Base-by-base conservation (phyloP, 495 filamentous ascomycete genomes). In the Aspergillus hancockii region DNA sequence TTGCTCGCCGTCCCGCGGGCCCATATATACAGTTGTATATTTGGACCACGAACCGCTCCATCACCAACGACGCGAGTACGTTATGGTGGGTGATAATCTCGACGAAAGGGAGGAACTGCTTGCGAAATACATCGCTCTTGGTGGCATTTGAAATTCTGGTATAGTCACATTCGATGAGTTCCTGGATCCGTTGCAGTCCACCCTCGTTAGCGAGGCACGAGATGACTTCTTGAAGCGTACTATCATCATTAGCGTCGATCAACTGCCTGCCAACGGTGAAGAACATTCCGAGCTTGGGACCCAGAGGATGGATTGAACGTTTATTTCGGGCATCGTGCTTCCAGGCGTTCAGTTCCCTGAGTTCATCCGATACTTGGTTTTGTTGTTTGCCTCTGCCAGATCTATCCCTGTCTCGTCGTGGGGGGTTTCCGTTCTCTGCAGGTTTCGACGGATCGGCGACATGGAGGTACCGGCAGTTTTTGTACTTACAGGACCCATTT, bases 1-100 rank as follows among this genome's bases (percentile, higher is more conserved):
- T 62, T 6, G 71, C 78, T 25, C 81, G 72, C 13, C 67, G 68
- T 19, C 85, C 84, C 49, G 57, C 65, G 14, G 69, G 62, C 21
- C 85, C 83, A 57, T 75, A 85, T 18, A 88, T 61, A 60, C 78
- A 76, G 54, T 78, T 85, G 66, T 81, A 85, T 32, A 88, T 84
- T 3, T 78, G 85, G 21, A 71, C 80, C 34, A 87, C 73, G 7
- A 77, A 65, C 36, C 72, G 75, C 59, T 88, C 83, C 6, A 87
- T 64, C 2, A 85, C 69, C 30, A 82, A 63, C 0, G 85, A 87
- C 8, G 74, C 68, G 16, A 81, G 61, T 8, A 88, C 76, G 22
- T 81, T 71, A 3, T 74, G 71, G 63, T 84, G 72, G 18, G 82
- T 74, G 47, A 89, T 73, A 18, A 72, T 76, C 52, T 70, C 64